These are phyloP conservation scores for Hypoxylon rickii DNA, from an alignment of 495 filamentous ascomycete species.

Conservation along the genomic window DNA sequence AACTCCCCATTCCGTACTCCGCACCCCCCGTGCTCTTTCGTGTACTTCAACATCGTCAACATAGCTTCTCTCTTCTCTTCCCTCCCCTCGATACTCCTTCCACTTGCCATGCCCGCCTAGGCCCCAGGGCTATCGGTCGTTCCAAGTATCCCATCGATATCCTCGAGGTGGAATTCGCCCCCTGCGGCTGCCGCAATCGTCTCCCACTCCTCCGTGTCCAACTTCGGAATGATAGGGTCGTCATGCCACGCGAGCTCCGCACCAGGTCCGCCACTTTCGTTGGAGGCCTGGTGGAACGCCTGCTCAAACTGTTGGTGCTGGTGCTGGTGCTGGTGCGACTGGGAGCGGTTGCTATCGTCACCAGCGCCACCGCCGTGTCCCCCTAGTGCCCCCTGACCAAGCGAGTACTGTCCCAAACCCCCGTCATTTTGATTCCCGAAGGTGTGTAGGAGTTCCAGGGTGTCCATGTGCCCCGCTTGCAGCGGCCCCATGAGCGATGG, in stretches of 20 bases:
- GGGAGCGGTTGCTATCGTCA: slow-evolving; percentile 5
- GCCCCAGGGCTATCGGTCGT: slow-evolving; percentile 32
- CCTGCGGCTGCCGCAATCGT: slow-evolving; percentile 9
- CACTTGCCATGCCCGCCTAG: slow-evolving; percentile 2
- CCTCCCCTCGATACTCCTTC: background rate
- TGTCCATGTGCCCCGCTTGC: slow-evolving; percentile 6
- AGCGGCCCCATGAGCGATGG: slow-evolving; percentile 27
- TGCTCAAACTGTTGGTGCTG: slow-evolving; percentile 33
- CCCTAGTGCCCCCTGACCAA: slow-evolving; percentile 13
- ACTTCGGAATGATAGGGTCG: slow-evolving; percentile 11
- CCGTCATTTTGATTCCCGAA: slow-evolving; percentile 15
- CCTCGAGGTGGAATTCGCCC: slow-evolving; percentile 41
- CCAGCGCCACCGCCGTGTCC: slow-evolving; percentile 3
- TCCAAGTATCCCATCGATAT: slow-evolving; percentile 34
- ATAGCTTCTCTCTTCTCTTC: background rate
- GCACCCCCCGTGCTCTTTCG: background rate
- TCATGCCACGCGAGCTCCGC: slow-evolving; percentile 30
- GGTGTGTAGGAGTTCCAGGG: slow-evolving; percentile 16
- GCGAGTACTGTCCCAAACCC: slow-evolving; percentile 8
- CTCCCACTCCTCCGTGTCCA: slow-evolving; percentile 34
- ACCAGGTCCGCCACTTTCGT: background rate
- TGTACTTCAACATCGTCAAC: background rate
- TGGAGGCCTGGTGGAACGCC: slow-evolving; percentile 17
- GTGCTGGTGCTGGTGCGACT: slow-evolving; percentile 12
- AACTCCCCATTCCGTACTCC: no score